Evolutionary conservation across 768 basidiomycete species (phyloP).

Genomic region (Pleurotus tuoliensis): DNA sequence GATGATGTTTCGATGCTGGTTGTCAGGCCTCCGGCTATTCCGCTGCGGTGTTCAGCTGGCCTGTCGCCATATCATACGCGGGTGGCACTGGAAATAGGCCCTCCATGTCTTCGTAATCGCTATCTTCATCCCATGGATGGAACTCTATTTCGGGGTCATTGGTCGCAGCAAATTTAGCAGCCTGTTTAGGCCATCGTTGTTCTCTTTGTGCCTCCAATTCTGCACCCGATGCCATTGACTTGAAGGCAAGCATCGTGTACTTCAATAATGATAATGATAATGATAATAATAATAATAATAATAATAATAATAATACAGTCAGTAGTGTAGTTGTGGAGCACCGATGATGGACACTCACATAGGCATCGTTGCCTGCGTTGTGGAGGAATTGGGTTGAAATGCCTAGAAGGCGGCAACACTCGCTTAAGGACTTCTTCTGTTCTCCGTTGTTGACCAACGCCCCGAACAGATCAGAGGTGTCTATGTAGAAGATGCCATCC

Average conservation of each 20-base stretch:
- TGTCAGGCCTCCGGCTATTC: not conserved
- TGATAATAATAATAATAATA: not conserved
- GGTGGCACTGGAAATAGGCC: conserved; percentile 14
- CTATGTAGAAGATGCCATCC: conserved; percentile 59
- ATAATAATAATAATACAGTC: conserved; percentile 1
- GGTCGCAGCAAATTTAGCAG: conserved; percentile 16
- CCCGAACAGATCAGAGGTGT: conserved; percentile 72
- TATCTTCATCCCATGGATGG: conserved; percentile 56
- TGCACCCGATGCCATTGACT: conserved; percentile 70
- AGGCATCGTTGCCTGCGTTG: conserved; percentile 87
- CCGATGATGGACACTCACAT: conserved; percentile 43
- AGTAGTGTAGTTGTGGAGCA: not conserved
- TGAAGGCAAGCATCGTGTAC: conserved; percentile 68
- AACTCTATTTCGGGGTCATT: conserved; percentile 52
- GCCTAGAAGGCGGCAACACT: conserved; percentile 60
- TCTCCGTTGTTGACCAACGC: conserved; percentile 63
- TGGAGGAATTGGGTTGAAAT: conserved; percentile 56
- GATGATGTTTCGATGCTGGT: not conserved
- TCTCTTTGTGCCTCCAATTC: conserved; percentile 74
- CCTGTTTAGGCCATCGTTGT: conserved; percentile 72
- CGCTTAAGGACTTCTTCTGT: conserved; percentile 52
- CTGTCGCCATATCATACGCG: conserved; percentile 5
- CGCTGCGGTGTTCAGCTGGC: conserved; percentile 1
- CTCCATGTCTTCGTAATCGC: conserved; percentile 42
- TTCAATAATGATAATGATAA: conserved; percentile 20